A percentile compares a stretch with the other conserved stretches of the same genome.
Conservation (phyloP, 2,329 filamentous ascomycete species). For the Fusarium humuli region DNA sequence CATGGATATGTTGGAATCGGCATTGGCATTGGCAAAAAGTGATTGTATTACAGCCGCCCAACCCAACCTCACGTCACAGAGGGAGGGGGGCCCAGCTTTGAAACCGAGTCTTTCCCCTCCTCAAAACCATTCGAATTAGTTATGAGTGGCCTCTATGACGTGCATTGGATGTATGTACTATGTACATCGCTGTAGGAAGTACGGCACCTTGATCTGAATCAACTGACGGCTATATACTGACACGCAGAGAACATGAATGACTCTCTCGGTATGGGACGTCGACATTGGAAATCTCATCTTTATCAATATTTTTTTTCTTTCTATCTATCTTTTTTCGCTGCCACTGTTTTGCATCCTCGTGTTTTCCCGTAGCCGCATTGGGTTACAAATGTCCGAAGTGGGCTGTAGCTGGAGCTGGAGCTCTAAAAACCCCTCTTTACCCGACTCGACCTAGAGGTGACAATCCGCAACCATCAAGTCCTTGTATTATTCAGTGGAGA, state of each 20-base stretch:
- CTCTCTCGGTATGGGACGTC: slow-evolving; percentile 6
- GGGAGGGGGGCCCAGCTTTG: slow-evolving; percentile 25
- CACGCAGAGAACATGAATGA: not conserved
- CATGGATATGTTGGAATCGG: not conserved
- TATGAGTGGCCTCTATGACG: slow-evolving; percentile 34
- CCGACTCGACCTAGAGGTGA: slow-evolving; percentile 2
- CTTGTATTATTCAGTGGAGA: slow-evolving; percentile 22
- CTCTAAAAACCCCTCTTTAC: slow-evolving; percentile 25
- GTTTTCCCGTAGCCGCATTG: slow-evolving; percentile 9
- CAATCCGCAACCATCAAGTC: slow-evolving; percentile 16
- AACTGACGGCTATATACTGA: not conserved
- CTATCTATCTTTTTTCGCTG: not conserved
- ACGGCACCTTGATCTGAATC: not conserved
- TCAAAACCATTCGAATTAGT: slow-evolving; percentile 9
- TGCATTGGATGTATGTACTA: slow-evolving; percentile 18
- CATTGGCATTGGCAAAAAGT: not conserved
- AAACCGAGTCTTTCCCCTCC: slow-evolving; percentile 27
- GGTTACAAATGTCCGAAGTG: slow-evolving; percentile 30
- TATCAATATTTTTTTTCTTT: not conserved
- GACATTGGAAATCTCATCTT: not conserved
- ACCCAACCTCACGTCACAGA: slow-evolving; percentile 4
- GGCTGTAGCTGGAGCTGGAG: slow-evolving; percentile 42
- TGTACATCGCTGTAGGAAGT: not conserved
- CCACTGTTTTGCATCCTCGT: not conserved
- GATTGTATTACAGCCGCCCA: not conserved